phyloP scores from a whole-genome alignment of 2,329 filamentous ascomycete genomes.

The Cladobotryum mycophilum region DNA sequence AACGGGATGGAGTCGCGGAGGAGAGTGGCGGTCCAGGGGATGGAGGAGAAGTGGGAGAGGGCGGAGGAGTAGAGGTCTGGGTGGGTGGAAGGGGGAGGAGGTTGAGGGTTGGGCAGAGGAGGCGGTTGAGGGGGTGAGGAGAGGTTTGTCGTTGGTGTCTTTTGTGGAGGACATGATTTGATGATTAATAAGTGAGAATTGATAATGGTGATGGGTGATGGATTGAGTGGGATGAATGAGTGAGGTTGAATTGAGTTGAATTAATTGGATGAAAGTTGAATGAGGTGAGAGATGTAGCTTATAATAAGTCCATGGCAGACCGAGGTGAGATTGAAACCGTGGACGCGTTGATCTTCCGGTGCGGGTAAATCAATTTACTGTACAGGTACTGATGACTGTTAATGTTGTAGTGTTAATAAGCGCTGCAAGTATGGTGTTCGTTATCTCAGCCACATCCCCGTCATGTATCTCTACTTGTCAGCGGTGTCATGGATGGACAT shows the following conservation, averaged over 20 bases:
- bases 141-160: neutral
- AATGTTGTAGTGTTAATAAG: no score
- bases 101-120: slow-evolving; percentile 26
- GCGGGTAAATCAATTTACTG: no score
- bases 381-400: no score
- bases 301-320: no score
- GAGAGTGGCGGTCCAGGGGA: slow-evolving; percentile 30
- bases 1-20: slow-evolving; percentile 26
- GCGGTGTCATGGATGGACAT: no score
- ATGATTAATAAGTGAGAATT: neutral
- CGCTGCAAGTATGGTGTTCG: no score
- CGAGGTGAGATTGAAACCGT: no score
- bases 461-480: no score
- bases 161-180: neutral
- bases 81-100: slow-evolving; percentile 22
- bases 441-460: no score
- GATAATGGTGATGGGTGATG: neutral
- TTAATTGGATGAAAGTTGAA: neutral
- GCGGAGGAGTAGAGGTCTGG: slow-evolving; percentile 22
- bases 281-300: no score
- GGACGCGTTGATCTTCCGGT: no score
- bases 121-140: slow-evolving; percentile 19
- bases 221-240: neutral
- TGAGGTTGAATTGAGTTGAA: neutral
- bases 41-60: slow-evolving; percentile 26